Percentiles rank a stretch among this genome's conserved stretches.
phyloP scores from a whole-genome alignment of 805 yeast genomes.

The Candida adriatica region DNA sequence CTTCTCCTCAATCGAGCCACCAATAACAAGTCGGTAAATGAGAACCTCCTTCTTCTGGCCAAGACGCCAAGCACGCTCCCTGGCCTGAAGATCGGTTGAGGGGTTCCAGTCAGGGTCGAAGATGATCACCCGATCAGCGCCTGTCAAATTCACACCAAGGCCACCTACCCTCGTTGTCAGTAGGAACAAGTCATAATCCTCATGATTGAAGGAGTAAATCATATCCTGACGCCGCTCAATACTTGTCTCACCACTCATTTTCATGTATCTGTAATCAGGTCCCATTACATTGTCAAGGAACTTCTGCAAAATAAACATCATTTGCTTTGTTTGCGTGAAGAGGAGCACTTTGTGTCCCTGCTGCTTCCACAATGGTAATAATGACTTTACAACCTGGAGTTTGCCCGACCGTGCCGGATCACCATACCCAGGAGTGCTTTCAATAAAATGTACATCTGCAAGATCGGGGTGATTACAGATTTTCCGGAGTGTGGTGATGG shows the following conservation, averaged over 20 bases:
- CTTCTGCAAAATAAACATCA: conserved; percentile 79
- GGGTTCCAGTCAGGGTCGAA: conserved; percentile 99
- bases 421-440: conserved; percentile 36
- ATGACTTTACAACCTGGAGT: conserved; percentile 76
- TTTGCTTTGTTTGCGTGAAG: conserved; percentile 91
- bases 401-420: conserved; percentile 71
- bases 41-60: conserved; percentile 93
- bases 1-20: conserved; percentile 95
- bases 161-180: conserved; percentile 96
- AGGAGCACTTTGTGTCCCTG: conserved; percentile 75
- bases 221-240: conserved; percentile 68
- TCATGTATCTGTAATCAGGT: conserved; percentile 42
- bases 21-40: conserved; percentile 84
- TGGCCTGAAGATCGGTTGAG: conserved; percentile 92
- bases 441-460: conserved; percentile 37
- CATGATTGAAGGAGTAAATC: conserved; percentile 74
- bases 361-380: conserved; percentile 66
- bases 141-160: conserved; percentile 86
- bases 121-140: conserved; percentile 90
- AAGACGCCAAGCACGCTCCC: conserved; percentile 95
- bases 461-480: conserved; percentile 96
- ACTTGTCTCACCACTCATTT: conserved; percentile 95
- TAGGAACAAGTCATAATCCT: conserved; percentile 57
- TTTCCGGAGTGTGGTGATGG: conserved; percentile 84
- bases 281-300: conserved; percentile 41